Evolutionary conservation across 2,329 filamentous ascomycete species (phyloP).

Genomic region (Emericellopsis cladophorae): DNA sequence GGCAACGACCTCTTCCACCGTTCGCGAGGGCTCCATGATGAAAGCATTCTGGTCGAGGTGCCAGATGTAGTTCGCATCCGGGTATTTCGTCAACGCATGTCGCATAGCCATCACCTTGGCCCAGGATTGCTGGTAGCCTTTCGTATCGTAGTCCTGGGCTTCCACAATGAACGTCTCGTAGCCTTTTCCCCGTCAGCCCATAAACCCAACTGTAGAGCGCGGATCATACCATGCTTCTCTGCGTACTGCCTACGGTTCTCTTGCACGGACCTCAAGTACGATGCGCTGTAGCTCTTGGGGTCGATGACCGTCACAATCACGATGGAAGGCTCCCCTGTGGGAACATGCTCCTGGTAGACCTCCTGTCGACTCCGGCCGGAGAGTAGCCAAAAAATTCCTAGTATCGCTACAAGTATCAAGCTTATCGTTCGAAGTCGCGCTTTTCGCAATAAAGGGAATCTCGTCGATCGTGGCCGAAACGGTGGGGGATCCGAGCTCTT

Average conservation of each 20-base stretch:
- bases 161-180: slow-evolving; percentile 78
- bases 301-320: slow-evolving; percentile 85
- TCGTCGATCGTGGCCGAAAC: slow-evolving; percentile 50
- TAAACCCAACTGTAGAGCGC: too few relatives aligned
- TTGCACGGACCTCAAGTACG: slow-evolving; percentile 61
- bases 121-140: slow-evolving; percentile 51
- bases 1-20: slow-evolving; percentile 61
- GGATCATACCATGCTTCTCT: slow-evolving; percentile 60
- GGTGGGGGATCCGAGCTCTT: slow-evolving; percentile 68
- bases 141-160: slow-evolving; percentile 61
- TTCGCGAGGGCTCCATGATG: slow-evolving; percentile 71
- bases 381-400: slow-evolving; percentile 50
- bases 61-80: slow-evolving; percentile 73
- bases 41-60: slow-evolving; percentile 73
- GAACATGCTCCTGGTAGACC: slow-evolving; percentile 21
- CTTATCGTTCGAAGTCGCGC: slow-evolving; percentile 49
- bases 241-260: slow-evolving; percentile 82
- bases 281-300: slow-evolving; percentile 45
- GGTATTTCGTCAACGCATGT: slow-evolving; percentile 73
- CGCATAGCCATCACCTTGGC: slow-evolving; percentile 73
- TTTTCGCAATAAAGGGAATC: slow-evolving; percentile 40
- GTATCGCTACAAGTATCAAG: slow-evolving; percentile 37
- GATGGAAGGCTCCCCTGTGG: slow-evolving; percentile 44
- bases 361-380: slow-evolving; percentile 19
- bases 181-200: slow-evolving; percentile 43